Percentiles rank a stretch among this genome's conserved stretches.
phyloP scores from a whole-genome alignment of 495 filamentous ascomycete species.

The Chaetomium fimeti region DNA sequence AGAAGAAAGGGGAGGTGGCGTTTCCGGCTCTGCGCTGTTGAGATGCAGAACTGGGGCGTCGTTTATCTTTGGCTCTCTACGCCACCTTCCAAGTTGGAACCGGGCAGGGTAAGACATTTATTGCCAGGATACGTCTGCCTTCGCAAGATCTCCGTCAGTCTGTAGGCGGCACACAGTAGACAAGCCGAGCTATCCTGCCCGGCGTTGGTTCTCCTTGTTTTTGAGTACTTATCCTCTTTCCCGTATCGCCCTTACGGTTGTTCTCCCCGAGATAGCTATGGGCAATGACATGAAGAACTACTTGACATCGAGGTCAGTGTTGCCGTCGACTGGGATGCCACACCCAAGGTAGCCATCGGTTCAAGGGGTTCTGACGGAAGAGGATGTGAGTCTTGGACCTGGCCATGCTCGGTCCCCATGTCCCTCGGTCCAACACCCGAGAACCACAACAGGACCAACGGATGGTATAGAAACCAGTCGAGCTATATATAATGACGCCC shows the following conservation, averaged over 20 bases:
- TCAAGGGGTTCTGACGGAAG: background rate
- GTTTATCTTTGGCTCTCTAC: background rate
- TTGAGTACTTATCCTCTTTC: background rate
- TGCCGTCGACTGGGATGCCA: background rate
- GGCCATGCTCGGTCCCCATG: background rate
- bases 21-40: background rate
- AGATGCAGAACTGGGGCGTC: background rate
- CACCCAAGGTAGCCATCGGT: background rate
- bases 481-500: background rate
- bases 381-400: background rate
- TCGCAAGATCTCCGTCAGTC: background rate
- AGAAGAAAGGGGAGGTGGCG: background rate
- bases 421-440: background rate
- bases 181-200: background rate
- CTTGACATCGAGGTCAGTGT: background rate
- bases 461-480: background rate
- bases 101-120: background rate
- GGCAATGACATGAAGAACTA: background rate
- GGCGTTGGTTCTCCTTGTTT: background rate
- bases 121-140: background rate
- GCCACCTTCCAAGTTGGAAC: background rate
- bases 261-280: background rate
- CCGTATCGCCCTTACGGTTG: background rate
- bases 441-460: background rate
- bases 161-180: background rate